Evolutionary conservation across 495 filamentous ascomycete species (phyloP).

Genomic region (Hamigera avellanea): DNA sequence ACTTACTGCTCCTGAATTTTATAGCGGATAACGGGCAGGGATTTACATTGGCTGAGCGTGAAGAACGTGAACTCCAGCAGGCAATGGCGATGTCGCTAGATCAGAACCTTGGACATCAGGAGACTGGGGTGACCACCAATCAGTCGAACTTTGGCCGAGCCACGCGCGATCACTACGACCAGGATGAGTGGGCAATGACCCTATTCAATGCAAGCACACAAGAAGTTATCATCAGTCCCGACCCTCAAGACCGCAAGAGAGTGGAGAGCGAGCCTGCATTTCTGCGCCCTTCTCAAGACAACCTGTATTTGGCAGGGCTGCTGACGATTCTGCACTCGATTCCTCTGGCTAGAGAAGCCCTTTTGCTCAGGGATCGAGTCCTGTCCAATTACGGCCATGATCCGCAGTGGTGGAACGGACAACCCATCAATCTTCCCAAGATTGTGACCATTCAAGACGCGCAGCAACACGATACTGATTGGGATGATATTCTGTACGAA

Average conservation of each 20-base stretch:
- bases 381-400: slow-evolving; percentile 56
- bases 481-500: slow-evolving; percentile 38
- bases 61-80: slow-evolving; percentile 45
- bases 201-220: slow-evolving; percentile 38
- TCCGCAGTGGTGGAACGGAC: slow-evolving; percentile 79
- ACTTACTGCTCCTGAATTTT: slow-evolving; percentile 8
- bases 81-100: slow-evolving; percentile 44
- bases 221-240: slow-evolving; percentile 50
- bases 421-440: slow-evolving; percentile 44
- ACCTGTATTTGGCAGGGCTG: slow-evolving; percentile 52
- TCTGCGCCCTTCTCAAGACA: slow-evolving; percentile 49
- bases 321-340: slow-evolving; percentile 77
- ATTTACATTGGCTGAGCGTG: slow-evolving; percentile 36
- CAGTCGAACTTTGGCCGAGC: slow-evolving; percentile 58
- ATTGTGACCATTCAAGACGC: slow-evolving; percentile 41
- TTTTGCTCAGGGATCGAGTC: slow-evolving; percentile 43
- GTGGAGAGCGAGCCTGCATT: slow-evolving; percentile 52
- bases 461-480: slow-evolving; percentile 22
- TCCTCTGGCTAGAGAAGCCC: slow-evolving; percentile 63
- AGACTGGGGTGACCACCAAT: slow-evolving; percentile 41
- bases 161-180: slow-evolving; percentile 58
- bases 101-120: slow-evolving; percentile 37
- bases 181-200: slow-evolving; percentile 68
- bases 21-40: slow-evolving; percentile 31
- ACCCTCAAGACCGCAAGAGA: slow-evolving; percentile 49